phyloP scores from a whole-genome alignment of 169 alveolate genomes.

The Babesia bigemina region DNA sequence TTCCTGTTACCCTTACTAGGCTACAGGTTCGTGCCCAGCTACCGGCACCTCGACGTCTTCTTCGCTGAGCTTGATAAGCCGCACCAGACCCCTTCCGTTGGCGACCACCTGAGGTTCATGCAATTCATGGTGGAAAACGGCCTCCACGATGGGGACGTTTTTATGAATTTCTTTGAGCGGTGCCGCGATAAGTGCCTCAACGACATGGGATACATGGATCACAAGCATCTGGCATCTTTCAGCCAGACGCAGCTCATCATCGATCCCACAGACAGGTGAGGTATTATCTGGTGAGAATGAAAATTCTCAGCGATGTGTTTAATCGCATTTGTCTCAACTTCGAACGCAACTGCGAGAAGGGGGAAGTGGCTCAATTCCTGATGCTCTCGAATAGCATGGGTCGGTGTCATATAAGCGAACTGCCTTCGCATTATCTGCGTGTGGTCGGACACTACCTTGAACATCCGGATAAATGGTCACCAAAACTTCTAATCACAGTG shows the following conservation, averaged over 20 bases:
- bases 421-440: slow-evolving; percentile 28
- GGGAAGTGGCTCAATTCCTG: slow-evolving; percentile 21
- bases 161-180: slow-evolving; percentile 23
- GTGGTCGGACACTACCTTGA: slow-evolving; percentile 1
- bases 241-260: slow-evolving; percentile 44
- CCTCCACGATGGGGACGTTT: slow-evolving; percentile 32
- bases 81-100: slow-evolving; percentile 33
- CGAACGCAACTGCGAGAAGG: slow-evolving; percentile 35
- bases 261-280: slow-evolving; percentile 42
- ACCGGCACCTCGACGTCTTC: slow-evolving; percentile 35
- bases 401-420: slow-evolving; percentile 6
- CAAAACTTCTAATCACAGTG: slow-evolving; percentile 19
- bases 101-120: slow-evolving; percentile 49
- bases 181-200: slow-evolving; percentile 33
- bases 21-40: slow-evolving; percentile 49
- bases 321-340: slow-evolving; percentile 61
- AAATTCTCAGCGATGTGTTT: slow-evolving; percentile 30
- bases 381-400: slow-evolving; percentile 48
- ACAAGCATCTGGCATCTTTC: slow-evolving; percentile 48
- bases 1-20: background rate
- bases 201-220: slow-evolving; percentile 62
- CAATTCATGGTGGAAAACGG: slow-evolving; percentile 51
- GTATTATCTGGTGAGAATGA: background rate
- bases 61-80: slow-evolving; percentile 39
- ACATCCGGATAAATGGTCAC: slow-evolving; percentile 7